These are phyloP conservation scores for Backusella australiensis DNA, from an alignment of 192 early-diverging fungal species.

Conservation along the genomic window DNA sequence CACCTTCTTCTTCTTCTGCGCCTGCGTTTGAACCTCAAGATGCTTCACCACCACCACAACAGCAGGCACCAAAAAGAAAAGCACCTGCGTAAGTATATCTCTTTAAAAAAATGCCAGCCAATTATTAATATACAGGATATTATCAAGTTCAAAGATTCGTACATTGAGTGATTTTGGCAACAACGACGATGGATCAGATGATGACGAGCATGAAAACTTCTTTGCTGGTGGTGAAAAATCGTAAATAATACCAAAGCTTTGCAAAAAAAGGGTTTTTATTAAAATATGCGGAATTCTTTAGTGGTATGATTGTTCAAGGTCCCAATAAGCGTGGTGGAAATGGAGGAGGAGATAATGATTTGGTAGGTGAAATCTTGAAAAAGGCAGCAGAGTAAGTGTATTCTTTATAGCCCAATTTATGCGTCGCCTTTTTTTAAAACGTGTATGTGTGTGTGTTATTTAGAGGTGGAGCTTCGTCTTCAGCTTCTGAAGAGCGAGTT, in stretches of 20 bases:
- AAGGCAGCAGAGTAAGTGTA: slow-evolving; percentile 66
- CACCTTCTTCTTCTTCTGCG: neutral
- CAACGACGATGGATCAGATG: slow-evolving; percentile 36
- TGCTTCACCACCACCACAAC: neutral
- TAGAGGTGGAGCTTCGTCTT: slow-evolving; percentile 25
- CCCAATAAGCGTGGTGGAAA: slow-evolving; percentile 36
- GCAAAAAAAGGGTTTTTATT: neutral
- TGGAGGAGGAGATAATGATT: slow-evolving; percentile 41
- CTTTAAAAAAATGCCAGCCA: neutral
- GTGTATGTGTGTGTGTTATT: neutral
- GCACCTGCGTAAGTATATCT: neutral
- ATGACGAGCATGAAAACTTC: slow-evolving; percentile 66
- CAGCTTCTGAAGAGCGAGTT: neutral
- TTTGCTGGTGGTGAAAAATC: slow-evolving; percentile 96
- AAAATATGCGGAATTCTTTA: slow-evolving; percentile 10
- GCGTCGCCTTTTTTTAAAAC: neutral
- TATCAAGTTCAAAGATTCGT: slow-evolving; percentile 34
- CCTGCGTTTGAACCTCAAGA: neutral
- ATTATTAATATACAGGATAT: neutral
- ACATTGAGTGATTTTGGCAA: slow-evolving; percentile 45
- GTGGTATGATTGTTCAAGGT: slow-evolving; percentile 49
- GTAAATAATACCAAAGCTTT: slow-evolving; percentile 48
- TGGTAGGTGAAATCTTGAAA: slow-evolving; percentile 77
- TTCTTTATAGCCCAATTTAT: neutral
- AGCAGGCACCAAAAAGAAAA: neutral